Conservation (phyloP, 805 yeast species). For the Lachancea lanzarotensis region DNA sequence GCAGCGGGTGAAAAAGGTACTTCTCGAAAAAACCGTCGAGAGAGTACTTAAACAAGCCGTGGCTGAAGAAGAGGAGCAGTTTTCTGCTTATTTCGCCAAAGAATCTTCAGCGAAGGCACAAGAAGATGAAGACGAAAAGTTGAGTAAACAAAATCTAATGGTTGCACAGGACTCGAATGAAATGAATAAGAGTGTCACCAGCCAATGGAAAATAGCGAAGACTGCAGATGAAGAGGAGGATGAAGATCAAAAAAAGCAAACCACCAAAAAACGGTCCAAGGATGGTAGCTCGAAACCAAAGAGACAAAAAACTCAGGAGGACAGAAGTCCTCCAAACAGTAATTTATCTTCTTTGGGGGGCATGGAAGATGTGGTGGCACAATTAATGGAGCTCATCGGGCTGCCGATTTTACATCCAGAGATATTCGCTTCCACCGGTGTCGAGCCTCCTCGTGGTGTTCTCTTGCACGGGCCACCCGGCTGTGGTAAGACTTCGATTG, state of each 20-base stretch:
- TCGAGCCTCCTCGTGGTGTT: slow-evolving; percentile 92
- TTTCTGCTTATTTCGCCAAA: slow-evolving; percentile 25
- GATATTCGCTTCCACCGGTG: slow-evolving; percentile 78
- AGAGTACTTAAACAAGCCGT: slow-evolving; percentile 48
- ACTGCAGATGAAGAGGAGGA: slow-evolving; percentile 9
- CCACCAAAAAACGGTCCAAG: slow-evolving; percentile 46
- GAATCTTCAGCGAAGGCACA: slow-evolving; percentile 26
- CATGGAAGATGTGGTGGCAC: slow-evolving; percentile 74
- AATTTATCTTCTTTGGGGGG: slow-evolving; percentile 81
- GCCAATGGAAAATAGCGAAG: slow-evolving; percentile 48
- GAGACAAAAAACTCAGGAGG: slow-evolving; percentile 41
- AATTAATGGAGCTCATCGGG: slow-evolving; percentile 84
- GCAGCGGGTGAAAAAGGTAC: slow-evolving; percentile 59
- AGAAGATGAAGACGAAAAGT: slow-evolving; percentile 25
- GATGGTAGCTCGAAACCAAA: slow-evolving; percentile 34
- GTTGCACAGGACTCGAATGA: slow-evolving; percentile 57
- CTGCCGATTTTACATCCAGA: slow-evolving; percentile 93
- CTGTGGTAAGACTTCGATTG: slow-evolving; percentile 95
- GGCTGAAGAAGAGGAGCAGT: slow-evolving; percentile 57
- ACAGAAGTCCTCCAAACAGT: slow-evolving; percentile 63
- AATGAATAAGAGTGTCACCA: slow-evolving; percentile 70
- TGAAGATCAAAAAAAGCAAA: slow-evolving; percentile 28
- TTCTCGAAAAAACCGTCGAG: slow-evolving; percentile 58
- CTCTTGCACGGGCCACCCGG: slow-evolving; percentile 98
- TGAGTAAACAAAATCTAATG: slow-evolving; percentile 45